These are phyloP conservation scores for Pulveroboletus sp. DNA, from an alignment of 768 basidiomycete genomes.

Conservation along the genomic window DNA sequence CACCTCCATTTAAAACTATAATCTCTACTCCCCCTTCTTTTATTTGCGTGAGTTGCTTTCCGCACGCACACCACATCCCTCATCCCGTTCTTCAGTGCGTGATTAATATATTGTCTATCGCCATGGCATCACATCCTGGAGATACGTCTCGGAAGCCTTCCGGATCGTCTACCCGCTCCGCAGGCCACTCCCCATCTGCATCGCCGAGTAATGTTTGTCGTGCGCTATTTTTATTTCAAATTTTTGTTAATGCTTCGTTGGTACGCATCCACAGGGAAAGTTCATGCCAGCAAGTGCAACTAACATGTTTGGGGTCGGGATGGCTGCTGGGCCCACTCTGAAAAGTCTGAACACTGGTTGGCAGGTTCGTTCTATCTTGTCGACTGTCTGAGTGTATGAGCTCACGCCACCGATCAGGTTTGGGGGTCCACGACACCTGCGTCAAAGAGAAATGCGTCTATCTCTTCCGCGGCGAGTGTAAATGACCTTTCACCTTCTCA, in stretches of 20 bases:
- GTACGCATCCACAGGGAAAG: constrained; percentile 46
- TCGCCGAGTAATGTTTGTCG: constrained; percentile 56
- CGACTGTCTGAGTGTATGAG: constrained; percentile 3
- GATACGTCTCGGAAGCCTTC: constrained; percentile 63
- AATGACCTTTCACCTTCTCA: constrained; percentile 46
- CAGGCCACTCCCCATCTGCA: constrained; percentile 56
- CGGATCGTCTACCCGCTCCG: constrained; percentile 63
- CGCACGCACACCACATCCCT: constrained; percentile 10
- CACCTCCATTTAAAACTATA: constrained; percentile 31
- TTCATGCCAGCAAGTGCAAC: constrained; percentile 37
- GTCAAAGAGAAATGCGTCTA: constrained; percentile 57
- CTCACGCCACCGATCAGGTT: constrained; percentile 40
- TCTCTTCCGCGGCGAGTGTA: constrained; percentile 54
- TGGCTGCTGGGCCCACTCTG: constrained; percentile 44
- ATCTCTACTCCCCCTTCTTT: constrained; percentile 27
- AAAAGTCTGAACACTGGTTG: constrained; percentile 59
- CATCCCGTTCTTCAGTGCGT: constrained; percentile 25
- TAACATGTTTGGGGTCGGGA: constrained; percentile 52
- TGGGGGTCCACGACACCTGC: constrained; percentile 51
- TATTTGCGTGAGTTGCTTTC: constrained; percentile 27
- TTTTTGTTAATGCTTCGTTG: constrained; percentile 9
- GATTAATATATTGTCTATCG: constrained; percentile 24
- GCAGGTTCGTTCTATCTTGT: constrained; percentile 47
- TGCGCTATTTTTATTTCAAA: background rate
- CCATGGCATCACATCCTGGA: constrained; percentile 34